phyloP scores from a whole-genome alignment of 345 rosid species.

The Odontarrhena argentea region DNA sequence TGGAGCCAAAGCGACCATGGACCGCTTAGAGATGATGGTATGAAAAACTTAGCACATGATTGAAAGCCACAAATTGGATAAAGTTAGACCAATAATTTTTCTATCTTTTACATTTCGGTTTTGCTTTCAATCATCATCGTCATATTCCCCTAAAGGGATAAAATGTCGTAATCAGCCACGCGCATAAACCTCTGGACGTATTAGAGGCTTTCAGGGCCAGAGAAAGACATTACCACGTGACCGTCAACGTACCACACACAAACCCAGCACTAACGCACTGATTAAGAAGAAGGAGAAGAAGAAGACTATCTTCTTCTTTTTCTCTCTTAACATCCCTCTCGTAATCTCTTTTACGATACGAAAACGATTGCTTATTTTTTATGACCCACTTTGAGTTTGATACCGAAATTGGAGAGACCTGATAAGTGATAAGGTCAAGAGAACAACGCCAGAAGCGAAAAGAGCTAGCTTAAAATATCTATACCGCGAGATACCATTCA shows the following conservation, averaged over 20 bases:
- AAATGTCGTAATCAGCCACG: constrained; percentile 40
- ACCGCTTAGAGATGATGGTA: constrained; percentile 35
- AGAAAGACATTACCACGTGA: constrained; percentile 42
- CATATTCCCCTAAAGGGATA: constrained; percentile 31
- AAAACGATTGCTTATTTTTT: constrained; percentile 32
- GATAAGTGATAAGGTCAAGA: constrained; percentile 11
- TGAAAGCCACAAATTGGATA: constrained; percentile 39
- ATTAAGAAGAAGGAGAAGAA: constrained; percentile 23
- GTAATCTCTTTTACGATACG: constrained; percentile 15
- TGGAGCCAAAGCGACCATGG: constrained; percentile 29
- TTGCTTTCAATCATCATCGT: constrained; percentile 36
- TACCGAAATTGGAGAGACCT: background rate
- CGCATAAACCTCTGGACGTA: constrained; percentile 37
- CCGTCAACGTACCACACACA: constrained; percentile 38
- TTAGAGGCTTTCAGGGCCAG: constrained; percentile 25
- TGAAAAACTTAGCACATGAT: constrained; percentile 36
- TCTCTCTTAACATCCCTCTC: background rate
- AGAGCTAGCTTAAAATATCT: background rate
- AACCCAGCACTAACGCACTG: constrained; percentile 37
- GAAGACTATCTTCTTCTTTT: background rate
- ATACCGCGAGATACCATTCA: too few species aligned
- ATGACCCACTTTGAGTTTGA: constrained; percentile 21
- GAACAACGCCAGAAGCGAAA: constrained; percentile 3
- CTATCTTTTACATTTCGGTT: background rate
- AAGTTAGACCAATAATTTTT: constrained; percentile 5